phyloP scores from a whole-genome alignment of 2,329 filamentous ascomycete species.

The Chalaropsis thielavioides region DNA sequence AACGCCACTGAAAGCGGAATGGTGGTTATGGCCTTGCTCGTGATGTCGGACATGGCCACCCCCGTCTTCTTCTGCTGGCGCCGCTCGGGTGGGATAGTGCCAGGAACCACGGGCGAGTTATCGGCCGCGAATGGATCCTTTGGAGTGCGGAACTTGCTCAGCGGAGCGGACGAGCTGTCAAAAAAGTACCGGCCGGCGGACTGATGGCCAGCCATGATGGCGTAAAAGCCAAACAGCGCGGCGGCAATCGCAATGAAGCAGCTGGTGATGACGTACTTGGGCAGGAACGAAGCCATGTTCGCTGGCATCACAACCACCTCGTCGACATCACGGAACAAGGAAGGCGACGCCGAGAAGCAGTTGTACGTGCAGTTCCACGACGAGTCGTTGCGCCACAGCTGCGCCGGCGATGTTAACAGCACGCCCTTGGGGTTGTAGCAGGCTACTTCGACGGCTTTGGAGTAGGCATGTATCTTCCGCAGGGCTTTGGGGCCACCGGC shows the following conservation, averaged over 20 bases:
- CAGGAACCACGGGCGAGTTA: conserved; percentile 16
- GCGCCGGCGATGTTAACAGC: conserved; percentile 12
- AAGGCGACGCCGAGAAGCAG: conserved; percentile 12
- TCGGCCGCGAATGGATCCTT: conserved; percentile 14
- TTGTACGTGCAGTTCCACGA: conserved; percentile 17
- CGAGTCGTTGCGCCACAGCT: conserved; percentile 17
- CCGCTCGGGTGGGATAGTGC: conserved; percentile 15
- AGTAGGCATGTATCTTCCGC: conserved; percentile 14
- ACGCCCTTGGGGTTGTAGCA: conserved; percentile 12
- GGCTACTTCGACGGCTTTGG: conserved; percentile 14
- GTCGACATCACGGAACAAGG: conserved; percentile 12
- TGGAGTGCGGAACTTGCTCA: conserved; percentile 9
- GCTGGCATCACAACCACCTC: conserved; percentile 15
- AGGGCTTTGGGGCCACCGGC: conserved; percentile 15
- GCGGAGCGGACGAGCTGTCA: conserved; percentile 6
- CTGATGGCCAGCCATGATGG: conserved; percentile 15
- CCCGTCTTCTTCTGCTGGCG: conserved; percentile 9
- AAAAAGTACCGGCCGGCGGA: conserved; percentile 17
- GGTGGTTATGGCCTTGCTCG: conserved; percentile 4
- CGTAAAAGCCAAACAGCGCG: conserved; percentile 12
- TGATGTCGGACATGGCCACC: conserved; percentile 1
- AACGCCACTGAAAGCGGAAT: conserved; percentile 14
- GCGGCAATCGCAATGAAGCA: conserved; percentile 14
- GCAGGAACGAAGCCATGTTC: conserved; percentile 14
- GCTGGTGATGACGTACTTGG: conserved; percentile 15